Evolutionary conservation across 768 basidiomycete genomes (phyloP).

Genomic region (Crassisporium funariophilum): DNA sequence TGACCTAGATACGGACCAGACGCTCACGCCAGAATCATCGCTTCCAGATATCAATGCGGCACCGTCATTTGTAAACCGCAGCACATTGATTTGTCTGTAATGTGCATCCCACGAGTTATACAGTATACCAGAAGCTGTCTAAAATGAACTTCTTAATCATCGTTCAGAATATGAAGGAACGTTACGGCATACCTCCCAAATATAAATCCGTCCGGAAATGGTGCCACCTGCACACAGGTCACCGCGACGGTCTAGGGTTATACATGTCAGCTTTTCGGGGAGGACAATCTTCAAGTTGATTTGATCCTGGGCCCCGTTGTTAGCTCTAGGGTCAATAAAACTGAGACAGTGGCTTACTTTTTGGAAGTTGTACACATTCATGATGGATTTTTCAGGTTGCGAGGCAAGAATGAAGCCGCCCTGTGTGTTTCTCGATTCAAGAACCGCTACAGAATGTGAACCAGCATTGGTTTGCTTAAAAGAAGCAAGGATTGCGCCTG

Average conservation of each 20-base stretch:
- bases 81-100: conserved; percentile 83
- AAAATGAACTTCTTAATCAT: conserved; percentile 14
- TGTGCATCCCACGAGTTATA: conserved; percentile 94
- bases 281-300: conserved; percentile 81
- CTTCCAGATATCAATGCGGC: conserved; percentile 81
- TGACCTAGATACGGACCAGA: conserved; percentile 90
- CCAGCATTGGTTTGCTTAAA: conserved; percentile 84
- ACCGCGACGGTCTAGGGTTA: conserved; percentile 74
- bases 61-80: conserved; percentile 85
- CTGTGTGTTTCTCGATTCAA: conserved; percentile 67
- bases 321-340: conserved; percentile 9
- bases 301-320: conserved; percentile 71
- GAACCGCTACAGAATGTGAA: conserved; percentile 64
- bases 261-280: conserved; percentile 85
- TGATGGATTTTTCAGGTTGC: conserved; percentile 84
- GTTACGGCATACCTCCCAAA: conserved; percentile 84
- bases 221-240: conserved; percentile 88
- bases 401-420: conserved; percentile 86
- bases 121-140: conserved; percentile 93
- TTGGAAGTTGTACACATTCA: conserved; percentile 93
- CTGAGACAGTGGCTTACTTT: conserved; percentile 54
- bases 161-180: neutral
- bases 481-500: conserved; percentile 72
- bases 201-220: conserved; percentile 82
- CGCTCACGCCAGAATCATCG: conserved; percentile 85